Percentiles rank a stretch among this genome's conserved stretches.
Evolutionary conservation across 495 filamentous ascomycete species (phyloP).

Genomic region (Talaromyces proteolyticus): DNA sequence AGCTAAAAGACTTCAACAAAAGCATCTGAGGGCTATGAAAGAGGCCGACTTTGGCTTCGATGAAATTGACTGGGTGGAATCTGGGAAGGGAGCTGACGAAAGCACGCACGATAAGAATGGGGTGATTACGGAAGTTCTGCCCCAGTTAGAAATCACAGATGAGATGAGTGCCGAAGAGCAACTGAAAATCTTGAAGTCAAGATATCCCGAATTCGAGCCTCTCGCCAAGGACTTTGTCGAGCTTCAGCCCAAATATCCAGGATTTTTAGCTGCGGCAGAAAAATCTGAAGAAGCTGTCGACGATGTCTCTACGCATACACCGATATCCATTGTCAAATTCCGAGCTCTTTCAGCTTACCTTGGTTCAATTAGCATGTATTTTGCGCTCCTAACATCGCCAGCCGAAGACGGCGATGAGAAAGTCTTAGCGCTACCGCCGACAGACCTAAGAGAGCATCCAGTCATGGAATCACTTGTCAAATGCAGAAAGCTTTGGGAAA

Average conservation of each 20-base stretch:
- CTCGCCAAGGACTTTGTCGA: constrained; percentile 73
- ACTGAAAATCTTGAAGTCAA: constrained; percentile 64
- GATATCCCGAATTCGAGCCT: constrained; percentile 89
- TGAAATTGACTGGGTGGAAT: constrained; percentile 71
- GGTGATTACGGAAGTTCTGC: constrained; percentile 75
- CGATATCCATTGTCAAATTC: constrained; percentile 60
- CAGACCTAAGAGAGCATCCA: constrained; percentile 75
- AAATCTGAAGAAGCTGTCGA: constrained; percentile 36
- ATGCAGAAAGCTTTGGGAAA: constrained; percentile 74
- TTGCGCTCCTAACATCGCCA: constrained; percentile 77
- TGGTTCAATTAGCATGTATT: constrained; percentile 84
- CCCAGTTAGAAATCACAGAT: constrained; percentile 72
- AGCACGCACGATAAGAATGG: constrained; percentile 34
- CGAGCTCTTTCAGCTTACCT: constrained; percentile 78
- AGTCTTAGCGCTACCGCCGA: constrained; percentile 51
- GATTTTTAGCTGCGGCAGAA: constrained; percentile 51
- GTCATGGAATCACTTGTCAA: constrained; percentile 81
- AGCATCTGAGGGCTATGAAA: constrained; percentile 76
- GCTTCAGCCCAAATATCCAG: constrained; percentile 58
- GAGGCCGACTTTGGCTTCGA: constrained; percentile 92
- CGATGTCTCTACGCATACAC: constrained; percentile 23
- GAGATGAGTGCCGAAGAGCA: constrained; percentile 73
- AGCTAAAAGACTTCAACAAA: constrained; percentile 79
- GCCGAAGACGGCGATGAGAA: constrained; percentile 45
- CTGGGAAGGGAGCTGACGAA: constrained; percentile 29